Conservation (phyloP, 345 rosid species). For the Acer negundo region DNA sequence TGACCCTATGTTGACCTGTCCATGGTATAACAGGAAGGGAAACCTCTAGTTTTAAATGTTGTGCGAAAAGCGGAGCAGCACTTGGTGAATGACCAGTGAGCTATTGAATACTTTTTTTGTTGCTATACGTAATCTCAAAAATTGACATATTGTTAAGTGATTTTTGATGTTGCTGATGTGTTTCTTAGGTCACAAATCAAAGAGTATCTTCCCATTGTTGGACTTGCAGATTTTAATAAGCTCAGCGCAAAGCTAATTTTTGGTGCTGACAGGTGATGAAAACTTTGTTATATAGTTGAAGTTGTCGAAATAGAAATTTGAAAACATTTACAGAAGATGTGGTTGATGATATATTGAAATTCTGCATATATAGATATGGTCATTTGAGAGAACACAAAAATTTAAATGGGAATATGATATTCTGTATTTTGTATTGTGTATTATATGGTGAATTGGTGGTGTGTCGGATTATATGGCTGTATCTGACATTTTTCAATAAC, state of each 20-base stretch:
- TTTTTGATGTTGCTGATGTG: neutral
- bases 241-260: conserved; percentile 87
- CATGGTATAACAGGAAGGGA: conserved; percentile 72
- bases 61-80: conserved; percentile 83
- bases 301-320: neutral
- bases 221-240: conserved; percentile 88
- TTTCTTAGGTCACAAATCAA: conserved; percentile 67
- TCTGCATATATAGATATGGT: neutral
- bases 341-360: neutral
- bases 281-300: neutral
- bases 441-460: neutral
- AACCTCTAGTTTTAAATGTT: conserved; percentile 79
- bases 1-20: neutral
- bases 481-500: neutral
- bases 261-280: conserved; percentile 75
- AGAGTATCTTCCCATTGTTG: conserved; percentile 93
- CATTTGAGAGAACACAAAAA: neutral
- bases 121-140: neutral
- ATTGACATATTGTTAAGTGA: neutral
- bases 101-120: neutral
- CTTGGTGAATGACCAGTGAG: conserved; percentile 76
- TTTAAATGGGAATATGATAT: neutral
- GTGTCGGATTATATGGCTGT: neutral
- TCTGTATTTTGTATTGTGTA: neutral
- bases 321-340: neutral